phyloP scores from a whole-genome alignment of 2,329 filamentous ascomycete genomes.

The Magnaporthales sp. region DNA sequence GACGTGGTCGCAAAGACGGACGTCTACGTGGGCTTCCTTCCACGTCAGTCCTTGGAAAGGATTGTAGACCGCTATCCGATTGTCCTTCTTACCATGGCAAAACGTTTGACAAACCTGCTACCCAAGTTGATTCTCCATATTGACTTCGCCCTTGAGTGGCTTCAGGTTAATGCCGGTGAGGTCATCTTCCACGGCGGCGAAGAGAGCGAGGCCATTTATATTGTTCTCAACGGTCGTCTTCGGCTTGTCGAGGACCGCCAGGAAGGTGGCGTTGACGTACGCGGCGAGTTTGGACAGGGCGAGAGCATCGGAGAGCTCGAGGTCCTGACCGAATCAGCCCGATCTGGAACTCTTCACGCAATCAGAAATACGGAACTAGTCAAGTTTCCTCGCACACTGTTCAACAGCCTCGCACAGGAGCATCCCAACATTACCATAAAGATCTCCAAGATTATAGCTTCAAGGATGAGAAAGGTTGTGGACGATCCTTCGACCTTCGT shows the following conservation, averaged over 20 bases:
- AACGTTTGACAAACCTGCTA: constrained; percentile 80
- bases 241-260: constrained; percentile 75
- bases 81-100: constrained; percentile 90
- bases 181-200: constrained; percentile 90
- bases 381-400: constrained; percentile 89
- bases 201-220: constrained; percentile 96
- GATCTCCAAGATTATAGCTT: constrained; percentile 96
- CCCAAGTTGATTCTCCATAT: constrained; percentile 90
- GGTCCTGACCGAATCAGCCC: constrained; percentile 85
- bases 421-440: constrained; percentile 98
- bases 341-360: constrained; percentile 87
- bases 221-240: constrained; percentile 88
- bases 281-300: constrained; percentile 91
- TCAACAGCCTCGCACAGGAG: constrained; percentile 95
- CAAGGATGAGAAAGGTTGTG: constrained; percentile 81
- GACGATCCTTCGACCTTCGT: constrained; percentile 68
- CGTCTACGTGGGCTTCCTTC: constrained; percentile 93
- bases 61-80: constrained; percentile 92
- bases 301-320: constrained; percentile 97
- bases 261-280: constrained; percentile 73
- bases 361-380: constrained; percentile 95
- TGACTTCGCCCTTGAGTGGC: constrained; percentile 96
- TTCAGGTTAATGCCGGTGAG: constrained; percentile 91
- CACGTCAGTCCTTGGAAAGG: constrained; percentile 73
- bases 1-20: constrained; percentile 97